phyloP scores from a whole-genome alignment of 73 alveolate genomes.

The Durusdinium trenchii region DNA sequence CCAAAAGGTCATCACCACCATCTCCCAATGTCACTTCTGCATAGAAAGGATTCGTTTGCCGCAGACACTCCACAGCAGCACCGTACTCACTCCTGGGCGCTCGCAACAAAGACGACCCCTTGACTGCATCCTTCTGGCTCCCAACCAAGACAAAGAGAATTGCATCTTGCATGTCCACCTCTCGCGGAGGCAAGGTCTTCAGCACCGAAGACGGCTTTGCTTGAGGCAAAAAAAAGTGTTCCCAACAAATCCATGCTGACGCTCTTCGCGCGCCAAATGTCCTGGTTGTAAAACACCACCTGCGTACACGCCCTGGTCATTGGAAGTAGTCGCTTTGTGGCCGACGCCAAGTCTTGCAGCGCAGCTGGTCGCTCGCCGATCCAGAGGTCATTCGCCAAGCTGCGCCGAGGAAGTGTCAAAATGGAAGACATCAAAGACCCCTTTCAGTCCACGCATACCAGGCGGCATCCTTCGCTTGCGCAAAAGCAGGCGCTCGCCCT shows the following conservation, averaged over 20 bases:
- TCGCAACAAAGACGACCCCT: neutral
- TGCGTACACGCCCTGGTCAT: neutral
- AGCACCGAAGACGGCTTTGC: neutral
- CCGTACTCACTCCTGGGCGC: constrained; percentile 12
- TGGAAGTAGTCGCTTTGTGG: constrained; percentile 14
- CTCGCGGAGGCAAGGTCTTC: neutral
- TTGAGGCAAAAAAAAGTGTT: neutral
- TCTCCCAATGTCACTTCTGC: neutral
- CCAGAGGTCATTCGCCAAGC: constrained; percentile 25
- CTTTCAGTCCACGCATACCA: neutral
- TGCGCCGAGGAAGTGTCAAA: neutral
- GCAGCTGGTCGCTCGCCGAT: neutral
- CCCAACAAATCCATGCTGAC: constrained; percentile 34
- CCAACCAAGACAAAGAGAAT: neutral
- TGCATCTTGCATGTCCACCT: neutral
- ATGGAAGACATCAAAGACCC: neutral
- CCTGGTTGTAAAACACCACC: neutral
- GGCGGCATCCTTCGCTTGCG: neutral
- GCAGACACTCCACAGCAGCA: neutral
- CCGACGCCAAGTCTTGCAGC: neutral
- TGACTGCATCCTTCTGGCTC: neutral
- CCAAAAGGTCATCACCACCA: neutral
- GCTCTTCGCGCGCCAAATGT: neutral
- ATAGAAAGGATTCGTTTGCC: neutral
- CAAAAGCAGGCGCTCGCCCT: neutral